Evolutionary conservation across 164 flowering plant species (phyloP).

Genomic region (Sedum album): DNA sequence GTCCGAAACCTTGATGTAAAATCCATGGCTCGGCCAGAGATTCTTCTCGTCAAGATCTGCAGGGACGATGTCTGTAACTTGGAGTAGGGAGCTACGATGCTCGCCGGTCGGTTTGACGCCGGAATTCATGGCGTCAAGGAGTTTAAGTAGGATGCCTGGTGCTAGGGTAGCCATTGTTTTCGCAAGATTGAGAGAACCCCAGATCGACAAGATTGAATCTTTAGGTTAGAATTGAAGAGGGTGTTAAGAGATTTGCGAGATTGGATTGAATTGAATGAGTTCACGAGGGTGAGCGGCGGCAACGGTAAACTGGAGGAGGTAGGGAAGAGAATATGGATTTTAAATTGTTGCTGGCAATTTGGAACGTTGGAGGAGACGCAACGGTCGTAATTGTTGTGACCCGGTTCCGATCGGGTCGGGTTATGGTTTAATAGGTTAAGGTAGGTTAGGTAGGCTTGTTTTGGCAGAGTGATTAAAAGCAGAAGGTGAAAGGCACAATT

Average conservation of each 20-base stretch:
- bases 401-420: conserved; percentile 1
- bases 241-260: no score
- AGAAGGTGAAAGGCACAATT: not conserved
- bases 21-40: conserved; percentile 81
- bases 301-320: not conserved
- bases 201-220: conserved; percentile 8
- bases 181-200: not conserved
- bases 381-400: not conserved
- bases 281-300: not conserved
- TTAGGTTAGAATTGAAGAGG: not conserved
- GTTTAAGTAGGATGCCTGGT: conserved; percentile 81
- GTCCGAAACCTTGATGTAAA: conserved; percentile 82
- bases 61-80: conserved; percentile 93
- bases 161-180: conserved; percentile 63
- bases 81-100: conserved; percentile 75
- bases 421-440: not conserved
- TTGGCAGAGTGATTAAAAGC: not conserved
- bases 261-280: not conserved
- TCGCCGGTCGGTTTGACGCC: conserved; percentile 74
- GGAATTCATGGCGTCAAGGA: conserved; percentile 62
- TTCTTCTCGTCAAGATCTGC: conserved; percentile 87
- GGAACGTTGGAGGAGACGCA: not conserved
- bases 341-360: not conserved
- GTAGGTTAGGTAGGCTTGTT: no score
- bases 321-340: not conserved